phyloP scores from a whole-genome alignment of 2,329 filamentous ascomycete genomes.

The Periconia digitata region DNA sequence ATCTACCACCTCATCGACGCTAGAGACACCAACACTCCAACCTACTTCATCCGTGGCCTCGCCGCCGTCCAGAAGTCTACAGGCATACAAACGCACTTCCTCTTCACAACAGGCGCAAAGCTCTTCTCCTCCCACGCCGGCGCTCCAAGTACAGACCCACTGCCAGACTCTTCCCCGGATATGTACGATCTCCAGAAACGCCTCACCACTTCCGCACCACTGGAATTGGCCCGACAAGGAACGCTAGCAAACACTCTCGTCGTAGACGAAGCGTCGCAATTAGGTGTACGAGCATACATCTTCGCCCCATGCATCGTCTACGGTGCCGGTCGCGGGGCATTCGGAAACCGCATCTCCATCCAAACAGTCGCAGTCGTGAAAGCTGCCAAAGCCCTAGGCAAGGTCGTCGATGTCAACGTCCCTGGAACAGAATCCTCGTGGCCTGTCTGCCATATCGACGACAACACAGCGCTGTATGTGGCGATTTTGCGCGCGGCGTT shows the following conservation, averaged over 20 bases:
- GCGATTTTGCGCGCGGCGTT: constrained; percentile 51
- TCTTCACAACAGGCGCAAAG: constrained; percentile 58
- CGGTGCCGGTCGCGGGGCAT: constrained; percentile 54
- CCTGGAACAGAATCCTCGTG: constrained; percentile 49
- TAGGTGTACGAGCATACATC: constrained; percentile 54
- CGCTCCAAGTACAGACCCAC: constrained; percentile 43
- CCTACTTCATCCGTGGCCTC: constrained; percentile 50
- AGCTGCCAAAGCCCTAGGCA: constrained; percentile 45
- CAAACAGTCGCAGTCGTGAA: constrained; percentile 54
- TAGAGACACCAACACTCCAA: constrained; percentile 32
- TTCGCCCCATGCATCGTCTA: constrained; percentile 58
- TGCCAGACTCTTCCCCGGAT: constrained; percentile 49
- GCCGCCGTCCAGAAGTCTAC: constrained; percentile 47
- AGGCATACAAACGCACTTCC: constrained; percentile 50
- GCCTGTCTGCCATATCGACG: constrained; percentile 56
- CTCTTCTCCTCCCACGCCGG: constrained; percentile 54
- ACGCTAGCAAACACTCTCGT: constrained; percentile 47
- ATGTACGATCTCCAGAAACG: constrained; percentile 50
- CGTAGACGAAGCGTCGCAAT: constrained; percentile 46
- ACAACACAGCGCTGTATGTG: constrained; percentile 53
- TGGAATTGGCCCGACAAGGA: constrained; percentile 31
- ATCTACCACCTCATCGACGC: constrained; percentile 54
- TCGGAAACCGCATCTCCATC: constrained; percentile 55
- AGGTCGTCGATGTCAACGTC: constrained; percentile 47
- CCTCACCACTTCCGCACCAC: constrained; percentile 27